Evolutionary conservation across 2,329 filamentous ascomycete species (phyloP).

Genomic region (Pseudogymnoascus sp.): DNA sequence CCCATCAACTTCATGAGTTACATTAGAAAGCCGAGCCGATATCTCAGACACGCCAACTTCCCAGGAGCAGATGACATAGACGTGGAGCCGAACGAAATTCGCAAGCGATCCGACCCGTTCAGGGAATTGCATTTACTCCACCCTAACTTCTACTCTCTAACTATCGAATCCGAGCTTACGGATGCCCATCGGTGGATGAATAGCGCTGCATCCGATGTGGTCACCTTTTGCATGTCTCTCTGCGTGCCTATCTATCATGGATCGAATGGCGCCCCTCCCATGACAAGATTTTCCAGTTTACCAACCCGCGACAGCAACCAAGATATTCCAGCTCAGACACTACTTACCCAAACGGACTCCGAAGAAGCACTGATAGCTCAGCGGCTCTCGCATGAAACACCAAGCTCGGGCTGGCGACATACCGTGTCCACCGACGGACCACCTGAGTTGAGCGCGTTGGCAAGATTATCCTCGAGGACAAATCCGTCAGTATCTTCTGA

Average conservation of each 20-base stretch:
- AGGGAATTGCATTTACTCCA: slow-evolving; percentile 65
- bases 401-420: slow-evolving; percentile 38
- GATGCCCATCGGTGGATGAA: slow-evolving; percentile 72
- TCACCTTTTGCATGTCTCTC: slow-evolving; percentile 70
- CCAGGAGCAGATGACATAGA: slow-evolving; percentile 65
- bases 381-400: neutral
- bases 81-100: slow-evolving; percentile 68
- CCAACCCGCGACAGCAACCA: slow-evolving; percentile 13
- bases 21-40: slow-evolving; percentile 71
- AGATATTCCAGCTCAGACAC: slow-evolving; percentile 24
- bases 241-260: slow-evolving; percentile 30
- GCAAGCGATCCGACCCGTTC: slow-evolving; percentile 66
- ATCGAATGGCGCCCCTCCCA: neutral
- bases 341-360: slow-evolving; percentile 20
- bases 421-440: slow-evolving; percentile 38
- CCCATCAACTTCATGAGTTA: slow-evolving; percentile 83
- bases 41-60: slow-evolving; percentile 63
- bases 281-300: slow-evolving; percentile 1
- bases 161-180: slow-evolving; percentile 68
- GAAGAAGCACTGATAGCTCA: neutral
- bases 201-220: slow-evolving; percentile 69
- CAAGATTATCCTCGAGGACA: neutral
- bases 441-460: neutral
- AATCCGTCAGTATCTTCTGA: slow-evolving; percentile 9
- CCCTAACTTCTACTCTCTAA: slow-evolving; percentile 75